These are phyloP conservation scores for Schwanniomyces yamadae DNA, from an alignment of 805 yeast genomes.

Conservation along the genomic window DNA sequence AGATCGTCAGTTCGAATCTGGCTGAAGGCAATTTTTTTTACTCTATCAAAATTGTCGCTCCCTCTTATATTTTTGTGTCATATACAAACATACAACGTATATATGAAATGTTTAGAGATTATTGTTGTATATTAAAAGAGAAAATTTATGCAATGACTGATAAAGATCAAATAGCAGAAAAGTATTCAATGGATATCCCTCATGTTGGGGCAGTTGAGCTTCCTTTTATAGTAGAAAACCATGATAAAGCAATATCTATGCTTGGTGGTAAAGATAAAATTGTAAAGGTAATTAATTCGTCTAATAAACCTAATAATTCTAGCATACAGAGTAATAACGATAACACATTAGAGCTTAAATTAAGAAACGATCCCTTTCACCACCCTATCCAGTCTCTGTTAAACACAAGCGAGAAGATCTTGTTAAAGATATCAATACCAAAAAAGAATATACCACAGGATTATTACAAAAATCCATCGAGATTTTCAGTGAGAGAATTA, in stretches of 20 bases:
- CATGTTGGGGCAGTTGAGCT: slow-evolving; percentile 73
- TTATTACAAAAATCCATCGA: slow-evolving; percentile 26
- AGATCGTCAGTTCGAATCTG: slow-evolving; percentile 25
- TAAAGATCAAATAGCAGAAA: slow-evolving; percentile 43
- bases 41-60: not conserved
- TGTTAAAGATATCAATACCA: slow-evolving; percentile 62
- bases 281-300: slow-evolving; percentile 39
- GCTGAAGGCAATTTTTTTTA: slow-evolving; percentile 19
- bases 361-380: slow-evolving; percentile 44
- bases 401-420: slow-evolving; percentile 53
- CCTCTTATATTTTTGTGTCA: not conserved
- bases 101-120: not conserved
- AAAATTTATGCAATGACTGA: slow-evolving; percentile 2
- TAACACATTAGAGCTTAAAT: slow-evolving; percentile 39
- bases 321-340: slow-evolving; percentile 25
- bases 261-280: slow-evolving; percentile 61
- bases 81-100: not conserved
- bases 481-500: slow-evolving; percentile 45
- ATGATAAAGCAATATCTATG: slow-evolving; percentile 61
- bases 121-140: not conserved
- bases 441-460: slow-evolving; percentile 45
- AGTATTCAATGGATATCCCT: slow-evolving; percentile 68
- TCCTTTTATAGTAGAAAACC: slow-evolving; percentile 68
- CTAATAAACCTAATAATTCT: slow-evolving; percentile 17
- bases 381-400: slow-evolving; percentile 64